Conservation (phyloP, 257 asterid species). For the Ocimum tenuiflorum region DNA sequence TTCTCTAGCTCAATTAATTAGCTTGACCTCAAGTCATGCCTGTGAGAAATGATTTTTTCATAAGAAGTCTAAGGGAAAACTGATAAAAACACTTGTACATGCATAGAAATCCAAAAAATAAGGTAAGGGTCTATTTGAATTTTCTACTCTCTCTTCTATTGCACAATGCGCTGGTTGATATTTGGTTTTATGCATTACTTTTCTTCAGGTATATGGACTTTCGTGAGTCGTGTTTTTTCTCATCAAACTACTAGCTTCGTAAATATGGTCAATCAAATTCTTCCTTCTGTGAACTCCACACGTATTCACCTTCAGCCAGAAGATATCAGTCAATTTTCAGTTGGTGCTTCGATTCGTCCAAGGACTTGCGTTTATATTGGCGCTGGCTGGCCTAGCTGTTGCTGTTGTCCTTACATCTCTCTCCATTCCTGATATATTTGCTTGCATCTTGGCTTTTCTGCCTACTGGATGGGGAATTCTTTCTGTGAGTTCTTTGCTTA, state of each 20-base stretch:
- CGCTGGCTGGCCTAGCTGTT: conserved; percentile 66
- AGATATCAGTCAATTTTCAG: conserved; percentile 96
- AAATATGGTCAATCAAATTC: not conserved
- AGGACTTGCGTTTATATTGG: conserved; percentile 72
- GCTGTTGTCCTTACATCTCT: conserved; percentile 59
- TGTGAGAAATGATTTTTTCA: not conserved
- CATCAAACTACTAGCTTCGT: not conserved
- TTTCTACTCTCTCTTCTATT: not conserved
- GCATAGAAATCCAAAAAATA: not conserved
- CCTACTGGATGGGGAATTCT: conserved; percentile 99
- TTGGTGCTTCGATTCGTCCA: conserved; percentile 83
- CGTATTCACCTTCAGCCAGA: conserved; percentile 97
- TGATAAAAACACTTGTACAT: not conserved
- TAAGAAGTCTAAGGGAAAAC: not conserved
- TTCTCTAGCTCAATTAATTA: not conserved
- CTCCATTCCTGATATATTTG: conserved; percentile 66
- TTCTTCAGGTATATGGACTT: conserved; percentile 65
- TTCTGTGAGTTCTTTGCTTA: conserved; percentile 58
- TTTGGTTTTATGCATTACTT: conserved; percentile 1
- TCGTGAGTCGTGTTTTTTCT: conserved; percentile 68
- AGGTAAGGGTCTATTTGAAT: not conserved
- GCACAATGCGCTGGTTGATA: not conserved
- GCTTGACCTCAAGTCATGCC: not conserved
- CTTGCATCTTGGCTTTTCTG: conserved; percentile 81
- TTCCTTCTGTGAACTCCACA: conserved; percentile 29